Conservation (phyloP, 768 basidiomycete species). For the Mycena amicta region DNA sequence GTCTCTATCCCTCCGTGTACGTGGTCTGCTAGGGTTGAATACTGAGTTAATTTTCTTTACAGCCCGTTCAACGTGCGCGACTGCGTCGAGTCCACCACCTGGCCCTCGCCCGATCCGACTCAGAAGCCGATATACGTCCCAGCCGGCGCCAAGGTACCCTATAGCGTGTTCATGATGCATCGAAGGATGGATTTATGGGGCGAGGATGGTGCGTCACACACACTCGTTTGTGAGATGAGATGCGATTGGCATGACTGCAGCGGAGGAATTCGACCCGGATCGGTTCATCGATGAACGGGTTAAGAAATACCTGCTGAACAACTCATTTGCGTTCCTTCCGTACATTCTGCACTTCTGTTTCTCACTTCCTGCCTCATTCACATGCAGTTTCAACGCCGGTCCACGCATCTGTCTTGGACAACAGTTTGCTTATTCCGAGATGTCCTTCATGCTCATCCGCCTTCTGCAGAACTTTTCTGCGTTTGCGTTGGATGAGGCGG, state of each 20-base stretch:
- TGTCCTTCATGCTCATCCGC: neutral
- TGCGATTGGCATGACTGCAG: neutral
- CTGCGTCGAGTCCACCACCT: neutral
- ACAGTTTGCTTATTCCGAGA: neutral
- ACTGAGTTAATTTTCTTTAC: neutral
- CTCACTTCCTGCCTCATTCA: neutral
- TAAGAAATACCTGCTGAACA: neutral
- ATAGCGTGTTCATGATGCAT: neutral
- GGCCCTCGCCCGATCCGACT: neutral
- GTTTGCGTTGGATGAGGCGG: neutral
- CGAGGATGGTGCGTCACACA: neutral
- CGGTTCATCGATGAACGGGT: neutral
- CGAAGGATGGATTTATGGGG: neutral
- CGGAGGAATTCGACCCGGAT: neutral
- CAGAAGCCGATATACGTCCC: neutral
- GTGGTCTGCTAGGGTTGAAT: neutral
- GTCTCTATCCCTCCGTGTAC: slow-evolving; percentile 1
- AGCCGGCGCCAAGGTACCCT: neutral
- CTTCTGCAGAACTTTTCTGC: neutral
- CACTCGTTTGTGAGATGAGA: neutral
- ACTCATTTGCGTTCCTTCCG: neutral
- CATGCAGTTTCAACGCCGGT: neutral
- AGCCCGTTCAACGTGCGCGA: neutral
- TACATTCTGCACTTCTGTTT: neutral
- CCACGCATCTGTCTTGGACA: neutral